A percentile compares a stretch with the other conserved stretches of the same genome.
phyloP scores from a whole-genome alignment of 2,329 filamentous ascomycete genomes.

The Grosmannia serpens region DNA sequence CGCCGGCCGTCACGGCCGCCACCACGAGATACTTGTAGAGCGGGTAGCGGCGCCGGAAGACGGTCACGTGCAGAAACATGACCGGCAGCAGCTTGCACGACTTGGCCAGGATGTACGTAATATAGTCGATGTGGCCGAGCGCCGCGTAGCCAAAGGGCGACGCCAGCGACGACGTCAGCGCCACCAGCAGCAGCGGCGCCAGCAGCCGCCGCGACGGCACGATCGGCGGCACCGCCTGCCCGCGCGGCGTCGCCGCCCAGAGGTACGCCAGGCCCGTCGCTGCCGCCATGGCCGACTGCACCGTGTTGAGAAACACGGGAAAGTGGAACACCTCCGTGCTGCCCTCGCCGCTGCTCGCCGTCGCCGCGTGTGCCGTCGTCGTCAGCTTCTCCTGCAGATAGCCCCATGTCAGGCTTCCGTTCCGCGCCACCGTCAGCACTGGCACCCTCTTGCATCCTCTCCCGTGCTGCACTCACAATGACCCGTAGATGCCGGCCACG shows the following conservation, averaged over 20 bases:
- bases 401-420: constrained; percentile 74
- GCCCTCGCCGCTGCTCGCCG: constrained; percentile 21
- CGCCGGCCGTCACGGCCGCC: constrained; percentile 77
- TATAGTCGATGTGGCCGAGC: constrained; percentile 90
- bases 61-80: constrained; percentile 88
- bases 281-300: constrained; percentile 84
- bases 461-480: constrained; percentile 57
- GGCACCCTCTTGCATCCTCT: not conserved
- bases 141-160: constrained; percentile 94
- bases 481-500: constrained; percentile 91
- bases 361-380: constrained; percentile 69
- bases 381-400: constrained; percentile 96
- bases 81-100: constrained; percentile 98
- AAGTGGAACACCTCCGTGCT: constrained; percentile 71
- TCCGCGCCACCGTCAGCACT: no score
- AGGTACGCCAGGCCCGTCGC: constrained; percentile 75
- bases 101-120: constrained; percentile 95
- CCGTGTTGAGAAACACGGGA: constrained; percentile 89
- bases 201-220: constrained; percentile 70
- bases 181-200: constrained; percentile 69
- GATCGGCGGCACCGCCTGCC: constrained; percentile 46
- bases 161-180: constrained; percentile 76
- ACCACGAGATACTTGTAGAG: constrained; percentile 96
- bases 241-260: constrained; percentile 44
- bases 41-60: constrained; percentile 83